Base-by-base conservation (phyloP, 805 yeast species). In the Ogataea minuta region DNA sequence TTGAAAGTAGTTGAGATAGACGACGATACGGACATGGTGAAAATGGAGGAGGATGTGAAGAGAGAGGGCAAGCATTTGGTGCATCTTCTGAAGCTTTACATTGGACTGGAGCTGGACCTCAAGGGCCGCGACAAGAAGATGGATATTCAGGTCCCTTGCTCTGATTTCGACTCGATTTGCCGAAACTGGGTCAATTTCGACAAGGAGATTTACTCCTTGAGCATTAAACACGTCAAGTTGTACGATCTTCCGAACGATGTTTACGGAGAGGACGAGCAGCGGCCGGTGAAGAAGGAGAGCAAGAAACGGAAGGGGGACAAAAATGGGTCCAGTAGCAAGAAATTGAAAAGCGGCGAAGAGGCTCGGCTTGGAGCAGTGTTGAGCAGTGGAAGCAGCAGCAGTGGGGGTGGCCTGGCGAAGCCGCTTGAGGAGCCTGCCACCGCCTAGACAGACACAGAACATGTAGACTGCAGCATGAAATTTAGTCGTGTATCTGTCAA, bases 121-220 rank as follows among this genome's bases (percentile, higher is more conserved):
- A 70, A 74, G 36, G 78, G 75, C 16, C 74, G 74, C 24, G 76
- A 70, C 34, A 75, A 77, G 66, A 76, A 80, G 52, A 72, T 90
- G 50, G 96, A 89, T 59, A 82, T 91, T 41, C 95, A 84, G 53
- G 76, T 80, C 47, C 96, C 96, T 13, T 90, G 98, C 58, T 74
- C 86, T 14, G 98, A 93, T 45, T 93, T 91, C 60, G 88, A 76
- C 64, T 80, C 74, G 29, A 64, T 87, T 6, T 87, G 97, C 62
- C 80, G 86, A 48, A 72, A 77, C 23, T 86, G 91, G 79, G 70
- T 71, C 14, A 70, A 71, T 26, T 93, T 77, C 53, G 76, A 83
- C 49, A 82, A 77, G 37, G 75, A 77, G 30, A 62, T 71, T 8
- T 71, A 79, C 53, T 68, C 79, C 16, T 68, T 91, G 45, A 70